These are phyloP conservation scores for Suillus americanus DNA, from an alignment of 768 basidiomycete genomes.

Conservation along the genomic window DNA sequence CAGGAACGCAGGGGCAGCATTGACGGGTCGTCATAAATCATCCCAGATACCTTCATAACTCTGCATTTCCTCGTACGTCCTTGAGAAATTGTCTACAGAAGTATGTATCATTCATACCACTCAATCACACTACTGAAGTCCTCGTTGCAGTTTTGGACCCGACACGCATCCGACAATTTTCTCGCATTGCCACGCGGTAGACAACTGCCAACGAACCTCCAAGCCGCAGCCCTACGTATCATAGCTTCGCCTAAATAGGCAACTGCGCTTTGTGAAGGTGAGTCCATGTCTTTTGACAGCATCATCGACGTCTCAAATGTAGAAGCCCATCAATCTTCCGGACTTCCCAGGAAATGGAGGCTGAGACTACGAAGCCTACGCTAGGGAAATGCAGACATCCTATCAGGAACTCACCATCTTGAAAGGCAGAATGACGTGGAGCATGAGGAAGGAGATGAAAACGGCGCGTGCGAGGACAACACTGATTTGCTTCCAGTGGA, in stretches of 20 bases:
- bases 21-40: too few relatives aligned
- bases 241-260: constrained; percentile 42
- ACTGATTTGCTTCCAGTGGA: too few relatives aligned
- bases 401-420: not conserved
- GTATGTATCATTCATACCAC: too few relatives aligned
- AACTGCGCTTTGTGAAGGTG: constrained; percentile 16
- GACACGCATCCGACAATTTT: constrained; percentile 16
- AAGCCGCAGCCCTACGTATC: constrained; percentile 45
- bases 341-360: constrained; percentile 10
- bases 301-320: constrained; percentile 28
- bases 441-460: too few relatives aligned
- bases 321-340: constrained; percentile 28
- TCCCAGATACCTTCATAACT: too few relatives aligned
- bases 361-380: constrained; percentile 14
- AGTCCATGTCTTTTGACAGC: constrained; percentile 25
- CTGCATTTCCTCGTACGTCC: too few relatives aligned
- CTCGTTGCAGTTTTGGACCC: too few relatives aligned
- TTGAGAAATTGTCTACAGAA: too few relatives aligned
- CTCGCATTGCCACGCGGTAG: constrained; percentile 44
- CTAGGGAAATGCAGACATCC: constrained; percentile 27
- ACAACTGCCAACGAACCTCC: constrained; percentile 27
- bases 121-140: too few relatives aligned
- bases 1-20: too few relatives aligned
- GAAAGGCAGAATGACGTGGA: too few relatives aligned
- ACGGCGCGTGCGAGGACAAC: too few relatives aligned